These are phyloP conservation scores for Zasmidium angulare DNA, from an alignment of 2,329 filamentous ascomycete species.

Conservation along the genomic window DNA sequence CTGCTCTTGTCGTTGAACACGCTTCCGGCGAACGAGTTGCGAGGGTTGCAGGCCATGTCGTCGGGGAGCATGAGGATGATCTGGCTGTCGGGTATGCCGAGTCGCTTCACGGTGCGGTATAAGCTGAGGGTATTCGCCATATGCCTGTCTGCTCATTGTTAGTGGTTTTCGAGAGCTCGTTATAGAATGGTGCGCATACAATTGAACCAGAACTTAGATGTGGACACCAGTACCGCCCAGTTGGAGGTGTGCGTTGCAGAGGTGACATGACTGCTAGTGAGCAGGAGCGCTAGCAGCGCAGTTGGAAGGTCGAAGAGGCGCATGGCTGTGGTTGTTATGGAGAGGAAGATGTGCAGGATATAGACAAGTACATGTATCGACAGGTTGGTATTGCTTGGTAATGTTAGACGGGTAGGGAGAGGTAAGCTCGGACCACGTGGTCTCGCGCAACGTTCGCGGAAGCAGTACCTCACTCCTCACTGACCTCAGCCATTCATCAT, in stretches of 20 bases:
- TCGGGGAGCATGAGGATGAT: slow-evolving; percentile 99
- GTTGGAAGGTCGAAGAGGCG: slow-evolving; percentile 27
- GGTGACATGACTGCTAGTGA: slow-evolving; percentile 37
- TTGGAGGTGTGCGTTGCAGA: slow-evolving; percentile 87
- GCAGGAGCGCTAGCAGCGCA: slow-evolving; percentile 28
- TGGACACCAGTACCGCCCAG: slow-evolving; percentile 98
- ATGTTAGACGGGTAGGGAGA: background rate
- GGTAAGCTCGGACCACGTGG: too few relatives aligned
- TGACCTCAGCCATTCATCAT: too few relatives aligned
- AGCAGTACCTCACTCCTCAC: too few relatives aligned
- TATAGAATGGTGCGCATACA: slow-evolving; percentile 50
- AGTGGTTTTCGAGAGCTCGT: too few relatives aligned
- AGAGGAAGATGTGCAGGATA: background rate
- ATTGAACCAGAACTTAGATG: slow-evolving; percentile 99
- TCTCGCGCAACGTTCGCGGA: too few relatives aligned
- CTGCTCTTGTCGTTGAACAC: slow-evolving; percentile 98
- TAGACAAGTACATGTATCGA: background rate
- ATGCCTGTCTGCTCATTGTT: slow-evolving; percentile 58
- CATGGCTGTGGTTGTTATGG: slow-evolving; percentile 14
- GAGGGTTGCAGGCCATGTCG: slow-evolving; percentile 99
- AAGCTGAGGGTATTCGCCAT: slow-evolving; percentile 96
- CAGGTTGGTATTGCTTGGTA: background rate
- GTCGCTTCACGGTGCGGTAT: slow-evolving; percentile 95
- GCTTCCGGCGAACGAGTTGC: slow-evolving; percentile 94
- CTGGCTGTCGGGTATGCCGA: slow-evolving; percentile 96